Base-by-base conservation (phyloP, 2,329 filamentous ascomycete species). In the Aspergillus terreus region DNA sequence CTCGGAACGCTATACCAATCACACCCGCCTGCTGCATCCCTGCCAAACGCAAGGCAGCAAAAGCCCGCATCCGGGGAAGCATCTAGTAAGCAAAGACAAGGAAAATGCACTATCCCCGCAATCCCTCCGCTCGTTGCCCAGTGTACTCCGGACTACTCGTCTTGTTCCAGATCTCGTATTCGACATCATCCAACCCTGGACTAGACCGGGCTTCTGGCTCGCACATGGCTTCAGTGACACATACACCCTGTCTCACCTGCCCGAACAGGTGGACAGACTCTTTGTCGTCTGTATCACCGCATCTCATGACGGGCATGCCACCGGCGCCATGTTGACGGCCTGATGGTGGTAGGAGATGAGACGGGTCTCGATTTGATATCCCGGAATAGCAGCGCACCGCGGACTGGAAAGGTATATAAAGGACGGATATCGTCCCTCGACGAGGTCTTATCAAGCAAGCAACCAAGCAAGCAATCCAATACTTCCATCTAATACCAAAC, bases 111-210 rank as follows among this genome's bases (percentile, higher is more conserved):
- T 11, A 38, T 38, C 35, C 35, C 35, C 35, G 35, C 35, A 38
- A n/a, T 38, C 35, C 35, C 14, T 38, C 35, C 6, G 14, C 14
- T 38, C 15, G 35, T n/a, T 17, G 36, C 12, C 48, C 12, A 4
- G 23, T 9, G n/a, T 17, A 6, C 41, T 23, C 25, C n/a, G 23
- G 19, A 15, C 48, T 57, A 41, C 41, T 50, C 41, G 38, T 17
- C 41, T 15, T 57, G 56, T 62, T 59, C 52, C 54, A 58, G 56
- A 58, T 41, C 62, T 65, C 63, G 63, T 65, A 64, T 65, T 62
- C 54, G 32, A 47, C 35, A 42, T 42, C 47, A 19, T 46, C 54
- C 46, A 47, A 36, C 15, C 15, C 15, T 25, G 9, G 17, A 23
- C n/a, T 42, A 14, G 40, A 42, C 15, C 11, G 6, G 6, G 40